These are phyloP conservation scores for Colletotrichum chrysophilum DNA, from an alignment of 2,329 filamentous ascomycete species.

Conservation along the genomic window DNA sequence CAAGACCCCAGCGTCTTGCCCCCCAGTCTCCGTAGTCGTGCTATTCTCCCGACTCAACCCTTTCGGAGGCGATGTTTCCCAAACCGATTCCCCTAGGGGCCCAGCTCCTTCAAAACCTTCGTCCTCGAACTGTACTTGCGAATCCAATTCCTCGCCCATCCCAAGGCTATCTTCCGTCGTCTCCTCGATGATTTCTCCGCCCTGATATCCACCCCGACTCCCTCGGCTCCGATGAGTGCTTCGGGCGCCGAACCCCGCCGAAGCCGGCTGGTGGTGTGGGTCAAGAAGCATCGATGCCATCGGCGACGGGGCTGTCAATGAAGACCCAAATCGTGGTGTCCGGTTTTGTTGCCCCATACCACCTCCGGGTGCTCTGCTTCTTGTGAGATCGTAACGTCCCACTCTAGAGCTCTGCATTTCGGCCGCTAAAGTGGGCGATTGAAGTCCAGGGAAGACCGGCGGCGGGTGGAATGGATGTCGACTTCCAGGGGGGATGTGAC, in stretches of 20 bases:
- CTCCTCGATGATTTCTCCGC: slow-evolving; percentile 62
- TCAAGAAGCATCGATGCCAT: slow-evolving; percentile 78
- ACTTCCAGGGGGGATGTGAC: slow-evolving; percentile 60
- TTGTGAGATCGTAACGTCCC: slow-evolving; percentile 49
- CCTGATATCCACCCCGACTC: slow-evolving; percentile 49
- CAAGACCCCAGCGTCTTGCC: slow-evolving; percentile 59
- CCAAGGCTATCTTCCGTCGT: slow-evolving; percentile 51
- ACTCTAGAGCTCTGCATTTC: slow-evolving; percentile 61
- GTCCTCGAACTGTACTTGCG: slow-evolving; percentile 65
- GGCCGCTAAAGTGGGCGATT: slow-evolving; percentile 62
- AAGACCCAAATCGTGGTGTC: slow-evolving; percentile 49
- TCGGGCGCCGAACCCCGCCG: slow-evolving; percentile 47
- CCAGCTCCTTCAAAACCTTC: slow-evolving; percentile 57
- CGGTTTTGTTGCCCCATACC: slow-evolving; percentile 37
- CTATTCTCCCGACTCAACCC: slow-evolving; percentile 59
- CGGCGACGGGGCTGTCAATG: slow-evolving; percentile 61
- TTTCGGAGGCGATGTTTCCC: slow-evolving; percentile 61
- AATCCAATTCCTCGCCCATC: slow-evolving; percentile 41
- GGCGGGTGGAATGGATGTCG: slow-evolving; percentile 74
- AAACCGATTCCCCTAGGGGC: slow-evolving; percentile 62
- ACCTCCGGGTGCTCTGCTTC: slow-evolving; percentile 42
- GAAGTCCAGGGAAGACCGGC: slow-evolving; percentile 74
- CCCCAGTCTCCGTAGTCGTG: slow-evolving; percentile 46
- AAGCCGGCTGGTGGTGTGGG: slow-evolving; percentile 73
- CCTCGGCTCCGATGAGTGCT: slow-evolving; percentile 53